Evolutionary conservation across 805 yeast species (phyloP).

Genomic region (Metschnikowia lachancei): DNA sequence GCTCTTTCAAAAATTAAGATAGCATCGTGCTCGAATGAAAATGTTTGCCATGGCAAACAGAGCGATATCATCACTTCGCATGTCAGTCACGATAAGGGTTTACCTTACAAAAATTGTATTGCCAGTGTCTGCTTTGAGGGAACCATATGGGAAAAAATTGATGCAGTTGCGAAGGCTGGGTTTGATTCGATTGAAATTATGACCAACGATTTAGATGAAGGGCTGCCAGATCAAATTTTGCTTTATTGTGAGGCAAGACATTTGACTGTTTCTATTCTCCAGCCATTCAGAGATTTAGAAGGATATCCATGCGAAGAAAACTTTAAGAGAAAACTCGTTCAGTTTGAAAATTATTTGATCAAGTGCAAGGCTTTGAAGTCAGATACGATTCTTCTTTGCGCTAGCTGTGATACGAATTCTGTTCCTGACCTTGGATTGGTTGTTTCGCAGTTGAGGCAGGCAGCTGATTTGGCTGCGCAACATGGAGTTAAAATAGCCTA

Average conservation of each 20-base stretch:
- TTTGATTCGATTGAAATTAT: conserved; percentile 19
- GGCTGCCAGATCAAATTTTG: conserved; percentile 8
- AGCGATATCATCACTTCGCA: background rate
- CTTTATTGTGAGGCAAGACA: conserved; percentile 6
- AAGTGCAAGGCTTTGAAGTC: conserved; percentile 11
- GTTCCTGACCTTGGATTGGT: conserved; percentile 9
- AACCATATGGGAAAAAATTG: conserved; percentile 16
- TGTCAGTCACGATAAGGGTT: background rate
- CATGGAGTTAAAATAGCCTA: conserved; percentile 24
- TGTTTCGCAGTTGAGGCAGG: conserved; percentile 15
- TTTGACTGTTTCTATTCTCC: conserved; percentile 13
- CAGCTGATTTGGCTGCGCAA: conserved; percentile 16
- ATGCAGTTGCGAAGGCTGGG: conserved; percentile 16
- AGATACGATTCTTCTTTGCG: conserved; percentile 14
- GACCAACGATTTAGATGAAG: conserved; percentile 10
- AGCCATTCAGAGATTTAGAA: conserved; percentile 20
- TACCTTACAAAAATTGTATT: conserved; percentile 9
- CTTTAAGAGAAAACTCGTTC: conserved; percentile 10
- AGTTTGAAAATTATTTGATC: conserved; percentile 12
- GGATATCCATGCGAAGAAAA: conserved; percentile 10
- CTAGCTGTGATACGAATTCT: conserved; percentile 15
- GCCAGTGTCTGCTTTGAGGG: conserved; percentile 17
- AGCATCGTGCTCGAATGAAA: background rate
- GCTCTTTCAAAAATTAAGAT: background rate
- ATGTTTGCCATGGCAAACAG: background rate